Evolutionary conservation across 208 protist species (phyloP).

Genomic region (Lotmaria passim): DNA sequence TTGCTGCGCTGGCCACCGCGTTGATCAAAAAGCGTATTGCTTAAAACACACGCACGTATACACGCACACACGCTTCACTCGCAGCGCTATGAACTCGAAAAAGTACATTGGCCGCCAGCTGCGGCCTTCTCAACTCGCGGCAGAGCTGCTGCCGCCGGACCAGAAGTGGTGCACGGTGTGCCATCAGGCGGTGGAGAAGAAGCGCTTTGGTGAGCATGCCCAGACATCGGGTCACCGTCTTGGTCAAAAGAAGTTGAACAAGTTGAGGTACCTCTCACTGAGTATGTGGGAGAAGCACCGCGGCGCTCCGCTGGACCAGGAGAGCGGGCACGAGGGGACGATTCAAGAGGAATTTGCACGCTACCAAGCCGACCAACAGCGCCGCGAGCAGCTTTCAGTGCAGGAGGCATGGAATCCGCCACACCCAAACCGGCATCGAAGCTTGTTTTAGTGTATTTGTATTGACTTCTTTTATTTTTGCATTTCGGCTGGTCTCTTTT

Average conservation of each 20-base stretch:
- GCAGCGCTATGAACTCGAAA: conserved; percentile 42
- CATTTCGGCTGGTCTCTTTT: neutral
- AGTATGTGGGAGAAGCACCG: conserved; percentile 83
- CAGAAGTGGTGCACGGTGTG: conserved; percentile 85
- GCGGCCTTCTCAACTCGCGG: conserved; percentile 73
- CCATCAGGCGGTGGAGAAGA: conserved; percentile 61
- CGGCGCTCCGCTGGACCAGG: conserved; percentile 63
- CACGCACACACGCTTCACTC: too few species aligned
- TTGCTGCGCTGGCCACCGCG: too few species aligned
- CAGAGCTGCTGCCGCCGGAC: conserved; percentile 70
- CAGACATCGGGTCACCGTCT: conserved; percentile 53
- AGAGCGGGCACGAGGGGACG: conserved; percentile 53
- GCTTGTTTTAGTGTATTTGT: conserved; percentile 12
- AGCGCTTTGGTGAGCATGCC: conserved; percentile 48
- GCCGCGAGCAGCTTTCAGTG: conserved; percentile 50
- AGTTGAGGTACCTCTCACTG: conserved; percentile 73
- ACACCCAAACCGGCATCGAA: neutral
- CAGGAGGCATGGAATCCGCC: conserved; percentile 22
- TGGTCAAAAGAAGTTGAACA: conserved; percentile 63
- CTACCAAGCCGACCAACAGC: conserved; percentile 64
- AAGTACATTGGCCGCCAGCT: conserved; percentile 80
- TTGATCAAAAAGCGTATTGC: too few species aligned
- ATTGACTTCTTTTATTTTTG: neutral
- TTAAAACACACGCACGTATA: too few species aligned
- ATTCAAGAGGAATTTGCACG: conserved; percentile 67